These are phyloP conservation scores for Daedaleopsis sinensis DNA, from an alignment of 768 basidiomycete genomes.

Conservation along the genomic window DNA sequence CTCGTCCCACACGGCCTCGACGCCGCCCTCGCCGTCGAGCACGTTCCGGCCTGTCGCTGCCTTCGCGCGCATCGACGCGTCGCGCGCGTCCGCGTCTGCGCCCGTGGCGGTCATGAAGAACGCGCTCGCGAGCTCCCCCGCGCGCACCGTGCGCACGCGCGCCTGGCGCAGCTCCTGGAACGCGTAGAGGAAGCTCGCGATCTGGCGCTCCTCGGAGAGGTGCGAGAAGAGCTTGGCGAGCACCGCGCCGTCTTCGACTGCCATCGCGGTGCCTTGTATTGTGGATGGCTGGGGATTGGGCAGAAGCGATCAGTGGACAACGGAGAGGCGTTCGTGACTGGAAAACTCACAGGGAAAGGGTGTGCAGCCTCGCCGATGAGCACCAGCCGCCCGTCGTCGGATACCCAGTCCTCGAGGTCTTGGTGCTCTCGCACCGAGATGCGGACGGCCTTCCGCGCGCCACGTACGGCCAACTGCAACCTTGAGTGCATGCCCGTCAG, in stretches of 20 bases:
- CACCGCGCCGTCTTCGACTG: slow-evolving; percentile 43
- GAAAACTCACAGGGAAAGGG: slow-evolving; percentile 35
- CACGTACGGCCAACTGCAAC: slow-evolving; percentile 13
- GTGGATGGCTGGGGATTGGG: slow-evolving; percentile 30
- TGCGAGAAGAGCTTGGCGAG: slow-evolving; percentile 43
- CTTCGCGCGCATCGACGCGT: slow-evolving; percentile 27
- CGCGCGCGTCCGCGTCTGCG: slow-evolving; percentile 23
- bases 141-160: slow-evolving; percentile 27
- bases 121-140: slow-evolving; percentile 25
- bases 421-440: slow-evolving; percentile 22
- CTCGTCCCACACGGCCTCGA: slow-evolving; percentile 31
- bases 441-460: slow-evolving; percentile 20
- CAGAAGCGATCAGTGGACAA: neutral
- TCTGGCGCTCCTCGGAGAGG: slow-evolving; percentile 32
- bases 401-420: slow-evolving; percentile 37
- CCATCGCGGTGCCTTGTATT: slow-evolving; percentile 39
- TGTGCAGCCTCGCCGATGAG: slow-evolving; percentile 42
- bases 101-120: slow-evolving; percentile 22
- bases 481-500: slow-evolving; percentile 2
- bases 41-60: slow-evolving; percentile 25
- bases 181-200: slow-evolving; percentile 35
- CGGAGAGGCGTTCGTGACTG: neutral
- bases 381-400: slow-evolving; percentile 32
- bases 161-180: slow-evolving; percentile 38
- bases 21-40: slow-evolving; percentile 23